These are phyloP conservation scores for Zarea fungicola DNA, from an alignment of 2,329 filamentous ascomycete genomes.

Conservation along the genomic window DNA sequence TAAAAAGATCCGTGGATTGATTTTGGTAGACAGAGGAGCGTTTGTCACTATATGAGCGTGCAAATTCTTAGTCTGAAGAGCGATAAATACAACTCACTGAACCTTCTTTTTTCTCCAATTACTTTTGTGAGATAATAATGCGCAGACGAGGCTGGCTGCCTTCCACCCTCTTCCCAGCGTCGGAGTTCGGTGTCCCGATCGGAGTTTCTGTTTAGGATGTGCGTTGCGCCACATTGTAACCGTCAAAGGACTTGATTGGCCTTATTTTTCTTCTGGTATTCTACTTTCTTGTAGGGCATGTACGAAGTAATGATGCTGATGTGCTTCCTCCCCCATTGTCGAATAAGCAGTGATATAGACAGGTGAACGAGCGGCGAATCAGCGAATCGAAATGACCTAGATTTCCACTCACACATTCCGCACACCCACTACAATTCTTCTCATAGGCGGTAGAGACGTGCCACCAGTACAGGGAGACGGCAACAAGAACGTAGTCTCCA, in stretches of 20 bases:
- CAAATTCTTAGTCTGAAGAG: too few relatives aligned
- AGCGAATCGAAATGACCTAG: too few relatives aligned
- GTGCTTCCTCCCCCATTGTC: too few relatives aligned
- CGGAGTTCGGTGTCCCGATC: not conserved
- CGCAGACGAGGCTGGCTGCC: not conserved
- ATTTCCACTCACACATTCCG: too few relatives aligned
- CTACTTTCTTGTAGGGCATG: not conserved
- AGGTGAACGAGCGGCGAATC: too few relatives aligned
- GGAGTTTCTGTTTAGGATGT: not conserved
- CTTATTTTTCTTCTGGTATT: not conserved
- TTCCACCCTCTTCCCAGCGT: too few relatives aligned
- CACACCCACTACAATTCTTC: too few relatives aligned
- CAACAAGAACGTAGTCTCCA: too few relatives aligned
- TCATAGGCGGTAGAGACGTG: too few relatives aligned
- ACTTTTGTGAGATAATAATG: not conserved
- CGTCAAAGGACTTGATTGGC: not conserved
- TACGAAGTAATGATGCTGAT: too few relatives aligned
- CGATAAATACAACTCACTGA: not conserved
- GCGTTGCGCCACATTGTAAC: not conserved
- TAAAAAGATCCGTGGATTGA: not conserved
- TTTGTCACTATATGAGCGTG: not conserved
- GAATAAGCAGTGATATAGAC: too few relatives aligned
- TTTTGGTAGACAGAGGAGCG: not conserved
- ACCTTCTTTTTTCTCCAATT: not conserved
- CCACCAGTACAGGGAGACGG: too few relatives aligned